These are phyloP conservation scores for Pontederia crassipes DNA, from an alignment of 176 grass and related monocot species.

Conservation along the genomic window DNA sequence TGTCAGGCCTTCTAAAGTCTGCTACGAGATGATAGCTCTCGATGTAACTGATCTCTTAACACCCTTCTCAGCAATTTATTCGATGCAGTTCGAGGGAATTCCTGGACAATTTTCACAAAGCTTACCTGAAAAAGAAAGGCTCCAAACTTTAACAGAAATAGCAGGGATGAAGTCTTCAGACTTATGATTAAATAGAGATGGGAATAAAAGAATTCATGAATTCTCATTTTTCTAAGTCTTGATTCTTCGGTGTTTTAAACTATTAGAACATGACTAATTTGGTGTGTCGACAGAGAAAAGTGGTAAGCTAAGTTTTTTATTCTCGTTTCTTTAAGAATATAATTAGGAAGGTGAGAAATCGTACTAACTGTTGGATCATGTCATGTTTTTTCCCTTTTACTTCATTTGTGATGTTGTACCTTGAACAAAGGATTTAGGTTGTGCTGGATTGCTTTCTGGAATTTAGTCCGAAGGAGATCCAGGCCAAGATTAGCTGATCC, in stretches of 20 bases:
- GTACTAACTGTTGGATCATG: too few relatives aligned
- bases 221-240: too few relatives aligned
- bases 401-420: constrained; percentile 29
- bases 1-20: constrained; percentile 33
- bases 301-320: too few relatives aligned
- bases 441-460: constrained; percentile 77
- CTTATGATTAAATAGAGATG: background rate
- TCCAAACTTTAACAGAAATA: background rate
- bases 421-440: constrained; percentile 92
- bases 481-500: constrained; percentile 22
- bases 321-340: too few relatives aligned
- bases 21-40: constrained; percentile 39
- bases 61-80: constrained; percentile 90
- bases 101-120: constrained; percentile 74
- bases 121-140: constrained; percentile 40
- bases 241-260: too few relatives aligned
- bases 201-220: too few relatives aligned
- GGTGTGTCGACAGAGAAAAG: too few relatives aligned
- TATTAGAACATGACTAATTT: too few relatives aligned
- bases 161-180: background rate
- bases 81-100: constrained; percentile 83
- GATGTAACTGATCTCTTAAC: constrained; percentile 54
- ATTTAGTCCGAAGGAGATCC: constrained; percentile 48
- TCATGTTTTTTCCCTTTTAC: background rate
- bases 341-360: too few relatives aligned